phyloP scores from a whole-genome alignment of 2,329 filamentous ascomycete genomes.

The Tolypocladium capitatum region DNA sequence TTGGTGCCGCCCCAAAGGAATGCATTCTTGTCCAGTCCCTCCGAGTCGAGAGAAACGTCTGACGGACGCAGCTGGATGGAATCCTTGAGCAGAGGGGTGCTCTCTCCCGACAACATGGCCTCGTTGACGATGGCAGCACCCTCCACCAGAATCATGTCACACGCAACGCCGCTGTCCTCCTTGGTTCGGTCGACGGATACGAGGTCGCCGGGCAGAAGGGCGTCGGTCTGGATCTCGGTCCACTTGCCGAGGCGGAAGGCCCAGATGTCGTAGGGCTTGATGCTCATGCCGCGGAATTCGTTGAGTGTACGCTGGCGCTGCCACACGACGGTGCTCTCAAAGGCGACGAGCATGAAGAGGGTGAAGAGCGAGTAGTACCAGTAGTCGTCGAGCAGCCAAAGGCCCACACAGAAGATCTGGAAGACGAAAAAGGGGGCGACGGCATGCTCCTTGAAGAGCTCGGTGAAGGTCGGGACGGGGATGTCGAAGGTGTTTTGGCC shows the following conservation, averaged over 20 bases:
- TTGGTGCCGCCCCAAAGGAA: slow-evolving; percentile 97
- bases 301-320: slow-evolving; percentile 89
- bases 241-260: slow-evolving; percentile 81
- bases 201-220: slow-evolving; percentile 82
- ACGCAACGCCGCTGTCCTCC: slow-evolving; percentile 92
- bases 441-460: slow-evolving; percentile 95
- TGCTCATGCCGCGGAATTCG: slow-evolving; percentile 98
- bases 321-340: slow-evolving; percentile 98
- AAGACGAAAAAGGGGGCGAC: slow-evolving; percentile 99
- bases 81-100: slow-evolving; percentile 91
- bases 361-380: slow-evolving; percentile 99
- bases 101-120: slow-evolving; percentile 97
- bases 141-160: slow-evolving; percentile 91
- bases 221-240: slow-evolving; percentile 80
- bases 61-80: slow-evolving; percentile 81
- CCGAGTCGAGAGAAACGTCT: slow-evolving; percentile 68
- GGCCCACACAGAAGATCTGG: slow-evolving; percentile 93
- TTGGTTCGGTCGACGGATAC: slow-evolving; percentile 88
- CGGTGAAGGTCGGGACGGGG: slow-evolving; percentile 85
- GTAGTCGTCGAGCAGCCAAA: slow-evolving; percentile 98
- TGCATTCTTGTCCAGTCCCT: slow-evolving; percentile 90
- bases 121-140: slow-evolving; percentile 97
- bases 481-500: slow-evolving; percentile 95
- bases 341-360: slow-evolving; percentile 92
- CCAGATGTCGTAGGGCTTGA: slow-evolving; percentile 93